These are phyloP conservation scores for Firmiana major DNA, from an alignment of 345 rosid genomes.

Conservation along the genomic window DNA sequence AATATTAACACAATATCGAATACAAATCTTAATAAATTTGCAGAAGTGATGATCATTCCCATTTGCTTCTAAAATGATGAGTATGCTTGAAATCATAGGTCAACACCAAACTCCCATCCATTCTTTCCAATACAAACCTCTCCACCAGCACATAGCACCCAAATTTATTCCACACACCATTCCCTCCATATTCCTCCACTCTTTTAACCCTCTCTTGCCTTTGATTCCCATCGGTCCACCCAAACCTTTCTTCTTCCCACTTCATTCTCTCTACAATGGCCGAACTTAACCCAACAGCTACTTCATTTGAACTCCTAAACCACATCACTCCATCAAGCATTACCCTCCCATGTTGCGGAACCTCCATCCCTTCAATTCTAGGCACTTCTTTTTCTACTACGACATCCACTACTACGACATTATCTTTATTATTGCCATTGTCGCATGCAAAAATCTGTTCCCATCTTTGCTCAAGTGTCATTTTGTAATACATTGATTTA, in stretches of 20 bases:
- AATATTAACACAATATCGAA: too few species aligned
- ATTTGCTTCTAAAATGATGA: constrained; percentile 34
- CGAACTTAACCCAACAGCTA: constrained; percentile 30
- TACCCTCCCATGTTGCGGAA: not conserved
- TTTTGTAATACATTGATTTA: not conserved
- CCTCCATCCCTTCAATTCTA: not conserved
- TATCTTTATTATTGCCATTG: not conserved
- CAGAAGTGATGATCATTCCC: too few species aligned
- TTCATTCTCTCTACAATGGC: constrained; percentile 39
- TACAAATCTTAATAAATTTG: too few species aligned
- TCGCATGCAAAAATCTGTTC: not conserved
- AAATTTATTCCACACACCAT: constrained; percentile 45
- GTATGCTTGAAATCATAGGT: constrained; percentile 53
- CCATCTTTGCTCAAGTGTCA: constrained; percentile 3
- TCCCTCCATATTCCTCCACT: constrained; percentile 20
- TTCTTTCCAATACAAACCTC: constrained; percentile 66
- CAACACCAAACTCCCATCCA: constrained; percentile 59
- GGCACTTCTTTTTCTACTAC: not conserved
- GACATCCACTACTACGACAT: not conserved
- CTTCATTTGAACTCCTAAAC: constrained; percentile 9
- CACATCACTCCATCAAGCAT: constrained; percentile 28
- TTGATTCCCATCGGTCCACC: constrained; percentile 32
- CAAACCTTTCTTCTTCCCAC: constrained; percentile 38
- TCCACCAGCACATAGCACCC: constrained; percentile 66
- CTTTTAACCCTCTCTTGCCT: constrained; percentile 22